Evolutionary conservation across 306 rosid genomes (phyloP), one percentile per base, ranked within the genome.

Genomic region (peach (Prunus persica)): DNA sequence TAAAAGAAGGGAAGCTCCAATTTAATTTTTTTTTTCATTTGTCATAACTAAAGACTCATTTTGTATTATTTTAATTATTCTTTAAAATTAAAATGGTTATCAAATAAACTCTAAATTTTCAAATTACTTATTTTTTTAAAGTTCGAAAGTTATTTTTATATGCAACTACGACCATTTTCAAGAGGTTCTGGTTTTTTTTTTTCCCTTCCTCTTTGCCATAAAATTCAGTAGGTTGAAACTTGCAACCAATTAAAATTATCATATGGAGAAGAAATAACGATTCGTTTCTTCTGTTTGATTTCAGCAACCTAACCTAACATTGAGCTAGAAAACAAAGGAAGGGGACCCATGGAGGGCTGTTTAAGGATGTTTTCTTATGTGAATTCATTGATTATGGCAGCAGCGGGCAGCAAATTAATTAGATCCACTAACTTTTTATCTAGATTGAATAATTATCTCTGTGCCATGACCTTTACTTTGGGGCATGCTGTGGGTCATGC

Each of bases 331-430:
- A 34, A 20, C 20, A 6, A 55, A 25, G 9, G 11, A 1, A 49
- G 5, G 22, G 18, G 25, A 19, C 19, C 67, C 76, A 24, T 12
- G 13, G 2, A 34, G 16, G 8, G 67, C 12, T 5, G 16, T 25
- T 41, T 41, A 41, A 57, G 76, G 27, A 72, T 58, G 76, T 22
- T 72, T 72, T 38, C 43, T 54, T 46, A 15, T 57, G 43, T 57
- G 76, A 57, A 9, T 9, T 24, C 24, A 24, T 41, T 63, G 18
- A 56, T 15, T 10, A 41, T 43, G 34, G 67, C 25, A 57, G 67
- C 76, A 3, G 67, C 67, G 2, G 18, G 11, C 9, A 38, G 0
- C 22, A 41, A 45, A 24, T 54, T 28, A 63, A 63, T 25, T 61
- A 63, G 56, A 19, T 73, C 76, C 67, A 43, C 43, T 41, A 18